phyloP scores from a whole-genome alignment of 2,329 filamentous ascomycete species.

The Blastomyces emzantsi region DNA sequence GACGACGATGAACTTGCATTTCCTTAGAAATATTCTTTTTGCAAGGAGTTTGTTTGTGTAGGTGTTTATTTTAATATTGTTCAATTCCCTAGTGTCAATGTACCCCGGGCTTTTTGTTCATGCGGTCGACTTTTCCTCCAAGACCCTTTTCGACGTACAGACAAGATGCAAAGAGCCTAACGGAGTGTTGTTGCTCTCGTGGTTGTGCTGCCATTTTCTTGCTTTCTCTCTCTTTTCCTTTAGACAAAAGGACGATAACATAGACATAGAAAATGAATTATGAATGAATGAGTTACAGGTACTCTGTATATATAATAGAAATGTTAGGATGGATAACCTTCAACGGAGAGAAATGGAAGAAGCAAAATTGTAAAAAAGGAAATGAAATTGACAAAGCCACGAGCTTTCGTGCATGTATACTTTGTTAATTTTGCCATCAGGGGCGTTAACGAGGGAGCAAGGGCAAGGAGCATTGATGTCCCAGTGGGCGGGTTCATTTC shows the following conservation, averaged over 20 bases:
- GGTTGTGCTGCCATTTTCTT: not conserved
- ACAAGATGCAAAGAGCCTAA: not conserved
- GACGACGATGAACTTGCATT: slow-evolving; percentile 16
- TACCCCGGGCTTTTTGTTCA: not conserved
- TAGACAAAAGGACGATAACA: not conserved
- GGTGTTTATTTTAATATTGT: not conserved
- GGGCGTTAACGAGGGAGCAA: not conserved
- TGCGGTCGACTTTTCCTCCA: not conserved
- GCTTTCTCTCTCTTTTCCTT: not conserved
- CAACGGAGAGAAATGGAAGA: not conserved
- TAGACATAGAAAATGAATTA: not conserved
- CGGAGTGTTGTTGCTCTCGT: not conserved
- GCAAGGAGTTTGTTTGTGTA: not conserved
- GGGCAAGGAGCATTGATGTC: too few relatives aligned
- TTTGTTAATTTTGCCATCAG: too few relatives aligned
- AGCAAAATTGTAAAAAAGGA: not conserved
- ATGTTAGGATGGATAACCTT: not conserved
- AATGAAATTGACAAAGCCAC: not conserved
- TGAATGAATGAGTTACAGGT: not conserved
- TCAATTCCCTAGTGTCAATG: not conserved
- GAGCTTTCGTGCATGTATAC: not conserved
- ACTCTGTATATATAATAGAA: not conserved
- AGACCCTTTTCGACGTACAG: not conserved
- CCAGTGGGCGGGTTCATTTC: too few relatives aligned
- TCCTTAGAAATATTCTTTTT: slow-evolving; percentile 6